Evolutionary conservation across 306 rosid genomes (phyloP).

Genomic region (Quercus wislizeni): DNA sequence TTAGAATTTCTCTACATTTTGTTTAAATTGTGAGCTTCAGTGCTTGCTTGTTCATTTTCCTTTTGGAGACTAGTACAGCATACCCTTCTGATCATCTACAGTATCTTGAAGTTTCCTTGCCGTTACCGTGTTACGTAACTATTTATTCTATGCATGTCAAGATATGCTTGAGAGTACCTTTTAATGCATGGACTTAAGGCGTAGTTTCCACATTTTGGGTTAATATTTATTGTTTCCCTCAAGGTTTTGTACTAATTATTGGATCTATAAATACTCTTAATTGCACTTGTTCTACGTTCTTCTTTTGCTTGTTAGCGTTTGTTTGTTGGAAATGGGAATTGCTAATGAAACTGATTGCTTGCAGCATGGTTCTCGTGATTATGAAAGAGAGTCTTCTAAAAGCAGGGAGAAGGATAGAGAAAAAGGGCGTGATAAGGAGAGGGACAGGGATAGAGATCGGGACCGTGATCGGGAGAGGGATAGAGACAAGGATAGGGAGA

Average conservation of each 20-base stretch:
- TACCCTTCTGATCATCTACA: not conserved
- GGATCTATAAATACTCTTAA: not conserved
- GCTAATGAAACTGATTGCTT: not conserved
- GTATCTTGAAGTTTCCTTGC: not conserved
- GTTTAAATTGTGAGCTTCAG: not conserved
- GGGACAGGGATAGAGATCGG: conserved; percentile 35
- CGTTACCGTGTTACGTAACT: too few relatives aligned
- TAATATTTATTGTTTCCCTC: not conserved
- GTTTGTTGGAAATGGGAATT: not conserved
- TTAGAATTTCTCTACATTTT: not conserved
- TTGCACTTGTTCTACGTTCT: not conserved
- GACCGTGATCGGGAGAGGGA: conserved; percentile 25
- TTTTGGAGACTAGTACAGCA: not conserved
- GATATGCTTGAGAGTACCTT: not conserved
- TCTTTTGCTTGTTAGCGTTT: not conserved
- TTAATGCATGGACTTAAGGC: not conserved
- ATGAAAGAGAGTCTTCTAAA: conserved; percentile 82
- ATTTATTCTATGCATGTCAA: not conserved
- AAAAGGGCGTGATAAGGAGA: conserved; percentile 60
- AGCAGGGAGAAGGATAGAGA: conserved; percentile 87
- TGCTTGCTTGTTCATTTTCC: not conserved
- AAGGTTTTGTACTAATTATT: not conserved
- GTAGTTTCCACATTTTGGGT: not conserved
- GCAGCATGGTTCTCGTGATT: conserved; percentile 80
- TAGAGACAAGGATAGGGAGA: conserved; percentile 44